These are phyloP conservation scores for cucumber (Cucumis sativus) DNA, from an alignment of 306 rosid genomes.

Conservation along the genomic window DNA sequence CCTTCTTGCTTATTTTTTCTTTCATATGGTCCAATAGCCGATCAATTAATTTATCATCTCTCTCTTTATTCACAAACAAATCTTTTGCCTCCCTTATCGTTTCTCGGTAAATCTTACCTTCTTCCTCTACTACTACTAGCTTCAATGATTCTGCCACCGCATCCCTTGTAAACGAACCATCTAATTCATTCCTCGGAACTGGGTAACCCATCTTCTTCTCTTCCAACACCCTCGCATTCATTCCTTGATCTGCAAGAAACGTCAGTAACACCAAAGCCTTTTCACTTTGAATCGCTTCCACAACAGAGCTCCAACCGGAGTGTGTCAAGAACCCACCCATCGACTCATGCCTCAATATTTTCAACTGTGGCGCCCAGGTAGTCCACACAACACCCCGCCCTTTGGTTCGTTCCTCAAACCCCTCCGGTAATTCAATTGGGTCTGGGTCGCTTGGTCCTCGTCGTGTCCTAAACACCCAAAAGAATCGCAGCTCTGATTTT, in stretches of 20 bases:
- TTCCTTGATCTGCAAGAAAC: slow-evolving; percentile 14
- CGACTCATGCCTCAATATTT: slow-evolving; percentile 12
- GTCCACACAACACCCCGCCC: slow-evolving; percentile 17
- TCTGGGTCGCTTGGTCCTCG: neutral
- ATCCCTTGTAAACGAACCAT: slow-evolving; percentile 11
- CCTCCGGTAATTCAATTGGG: slow-evolving; percentile 20
- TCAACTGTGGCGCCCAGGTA: slow-evolving; percentile 20
- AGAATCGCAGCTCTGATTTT: slow-evolving; percentile 19
- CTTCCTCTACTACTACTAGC: slow-evolving; percentile 10
- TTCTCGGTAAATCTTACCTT: slow-evolving; percentile 6
- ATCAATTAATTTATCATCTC: neutral
- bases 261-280: slow-evolving; percentile 15
- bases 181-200: neutral
- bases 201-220: slow-evolving; percentile 3
- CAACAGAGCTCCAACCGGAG: slow-evolving; percentile 24
- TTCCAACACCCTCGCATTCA: neutral
- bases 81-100: neutral
- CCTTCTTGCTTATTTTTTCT: neutral
- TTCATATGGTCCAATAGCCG: neutral
- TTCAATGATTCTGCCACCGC: slow-evolving; percentile 6
- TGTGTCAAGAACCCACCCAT: slow-evolving; percentile 23
- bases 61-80: neutral
- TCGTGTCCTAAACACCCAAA: slow-evolving; percentile 23
- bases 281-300: slow-evolving; percentile 9
- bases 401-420: slow-evolving; percentile 29